These are phyloP conservation scores for Echeveria elegans DNA, from an alignment of 164 flowering plant species.

Conservation along the genomic window DNA sequence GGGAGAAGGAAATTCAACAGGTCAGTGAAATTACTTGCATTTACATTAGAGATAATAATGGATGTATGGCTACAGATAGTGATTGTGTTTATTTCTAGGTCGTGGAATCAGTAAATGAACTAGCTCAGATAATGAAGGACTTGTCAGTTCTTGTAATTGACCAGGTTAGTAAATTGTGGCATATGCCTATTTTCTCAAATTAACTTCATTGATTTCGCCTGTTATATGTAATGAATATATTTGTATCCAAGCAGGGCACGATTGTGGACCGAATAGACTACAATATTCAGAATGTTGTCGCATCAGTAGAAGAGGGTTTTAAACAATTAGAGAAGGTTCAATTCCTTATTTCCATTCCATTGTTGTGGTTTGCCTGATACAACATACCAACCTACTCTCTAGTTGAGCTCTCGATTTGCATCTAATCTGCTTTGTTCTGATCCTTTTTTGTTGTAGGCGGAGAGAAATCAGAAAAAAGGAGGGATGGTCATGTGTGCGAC, in stretches of 20 bases:
- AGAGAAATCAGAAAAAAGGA: constrained; percentile 75
- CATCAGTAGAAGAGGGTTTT: too few relatives aligned
- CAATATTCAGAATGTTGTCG: too few relatives aligned
- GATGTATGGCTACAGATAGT: too few relatives aligned
- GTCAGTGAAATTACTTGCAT: constrained; percentile 17
- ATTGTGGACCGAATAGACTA: constrained; percentile 94
- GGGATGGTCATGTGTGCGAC: constrained; percentile 92
- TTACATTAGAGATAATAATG: not conserved
- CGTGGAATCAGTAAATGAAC: too few relatives aligned
- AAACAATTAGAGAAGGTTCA: constrained; percentile 85
- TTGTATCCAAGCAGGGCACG: constrained; percentile 56
- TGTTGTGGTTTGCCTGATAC: too few relatives aligned
- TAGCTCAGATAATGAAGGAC: too few relatives aligned
- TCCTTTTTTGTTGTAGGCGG: constrained; percentile 80
- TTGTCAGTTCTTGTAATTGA: constrained; percentile 91
- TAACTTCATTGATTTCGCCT: not conserved
- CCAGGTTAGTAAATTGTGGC: constrained; percentile 39
- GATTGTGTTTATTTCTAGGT: constrained; percentile 34
- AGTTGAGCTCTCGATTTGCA: too few relatives aligned
- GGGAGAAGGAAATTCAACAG: constrained; percentile 94
- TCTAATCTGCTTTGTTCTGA: too few relatives aligned
- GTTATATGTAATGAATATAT: not conserved
- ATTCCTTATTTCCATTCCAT: not conserved
- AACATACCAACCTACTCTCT: too few relatives aligned
- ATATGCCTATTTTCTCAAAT: not conserved